Percentiles rank a stretch among this genome's conserved stretches.
These are phyloP conservation scores for Apiospora pterosperma DNA, from an alignment of 2,329 filamentous ascomycete genomes.

Conservation along the genomic window DNA sequence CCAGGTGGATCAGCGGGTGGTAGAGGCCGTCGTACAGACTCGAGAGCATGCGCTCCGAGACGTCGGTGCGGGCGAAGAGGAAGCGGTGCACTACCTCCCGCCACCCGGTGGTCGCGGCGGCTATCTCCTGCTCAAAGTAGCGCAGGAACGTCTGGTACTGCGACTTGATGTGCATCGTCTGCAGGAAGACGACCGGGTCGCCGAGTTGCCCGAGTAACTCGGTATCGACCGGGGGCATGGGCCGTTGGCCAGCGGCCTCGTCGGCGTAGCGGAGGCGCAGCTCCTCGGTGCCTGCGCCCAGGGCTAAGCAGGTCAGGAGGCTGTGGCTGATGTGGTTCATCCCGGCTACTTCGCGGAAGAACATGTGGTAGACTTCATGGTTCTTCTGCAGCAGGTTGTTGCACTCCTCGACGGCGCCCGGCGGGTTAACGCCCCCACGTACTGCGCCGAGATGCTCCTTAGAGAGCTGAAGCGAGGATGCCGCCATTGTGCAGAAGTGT, in stretches of 20 bases:
- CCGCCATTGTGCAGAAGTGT: not conserved
- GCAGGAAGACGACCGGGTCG: slow-evolving; percentile 19
- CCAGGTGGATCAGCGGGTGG: slow-evolving; percentile 67
- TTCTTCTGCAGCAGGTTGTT: slow-evolving; percentile 25
- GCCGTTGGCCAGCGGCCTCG: slow-evolving; percentile 18
- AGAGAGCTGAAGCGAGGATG: not conserved
- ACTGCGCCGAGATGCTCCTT: not conserved
- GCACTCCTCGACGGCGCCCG: slow-evolving; percentile 13
- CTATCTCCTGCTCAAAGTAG: slow-evolving; percentile 62
- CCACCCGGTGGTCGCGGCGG: slow-evolving; percentile 44
- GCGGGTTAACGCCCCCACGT: not conserved
- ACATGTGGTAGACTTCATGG: slow-evolving; percentile 28
- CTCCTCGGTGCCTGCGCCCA: slow-evolving; percentile 23
- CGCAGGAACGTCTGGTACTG: slow-evolving; percentile 57
- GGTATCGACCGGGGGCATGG: slow-evolving; percentile 18
- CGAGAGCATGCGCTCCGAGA: slow-evolving; percentile 56
- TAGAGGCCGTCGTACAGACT: slow-evolving; percentile 49
- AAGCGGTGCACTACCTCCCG: slow-evolving; percentile 54
- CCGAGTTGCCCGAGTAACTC: slow-evolving; percentile 13
- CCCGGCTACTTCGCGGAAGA: slow-evolving; percentile 21
- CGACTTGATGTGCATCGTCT: slow-evolving; percentile 9
- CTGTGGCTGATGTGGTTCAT: slow-evolving; percentile 29
- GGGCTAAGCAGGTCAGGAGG: slow-evolving; percentile 24
- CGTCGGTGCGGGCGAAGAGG: slow-evolving; percentile 52
- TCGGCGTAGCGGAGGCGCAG: slow-evolving; percentile 25